These are phyloP conservation scores for Coniferiporia sulphurascens DNA, from an alignment of 1,284 basidiomycete genomes.

Conservation along the genomic window DNA sequence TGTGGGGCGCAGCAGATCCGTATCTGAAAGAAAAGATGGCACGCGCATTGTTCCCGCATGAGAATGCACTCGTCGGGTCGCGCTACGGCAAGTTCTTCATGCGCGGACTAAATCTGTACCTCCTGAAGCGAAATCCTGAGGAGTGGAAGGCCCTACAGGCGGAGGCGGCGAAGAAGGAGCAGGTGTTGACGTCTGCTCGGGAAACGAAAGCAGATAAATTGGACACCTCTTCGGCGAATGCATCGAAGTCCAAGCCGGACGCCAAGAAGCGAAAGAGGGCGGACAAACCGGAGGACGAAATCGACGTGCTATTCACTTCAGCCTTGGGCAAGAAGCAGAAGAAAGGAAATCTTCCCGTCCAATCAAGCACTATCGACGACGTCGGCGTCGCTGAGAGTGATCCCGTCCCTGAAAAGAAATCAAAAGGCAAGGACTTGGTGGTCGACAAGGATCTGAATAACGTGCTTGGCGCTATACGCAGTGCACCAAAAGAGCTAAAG, in stretches of 20 bases:
- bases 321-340: slow-evolving; percentile 22
- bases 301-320: slow-evolving; percentile 29
- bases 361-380: not conserved
- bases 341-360: not conserved
- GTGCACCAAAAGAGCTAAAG: slow-evolving; percentile 5
- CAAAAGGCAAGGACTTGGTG: not conserved
- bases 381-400: not conserved
- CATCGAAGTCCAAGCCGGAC: slow-evolving; percentile 17
- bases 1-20: slow-evolving; percentile 84
- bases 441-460: slow-evolving; percentile 11
- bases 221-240: too few relatives aligned
- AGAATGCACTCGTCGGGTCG: slow-evolving; percentile 66
- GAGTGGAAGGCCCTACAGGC: slow-evolving; percentile 73
- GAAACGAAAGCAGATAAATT: not conserved
- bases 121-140: slow-evolving; percentile 73
- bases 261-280: slow-evolving; percentile 23
- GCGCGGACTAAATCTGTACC: slow-evolving; percentile 71
- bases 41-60: slow-evolving; percentile 65
- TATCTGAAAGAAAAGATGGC: slow-evolving; percentile 93
- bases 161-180: slow-evolving; percentile 17
- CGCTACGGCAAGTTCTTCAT: slow-evolving; percentile 86
- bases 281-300: slow-evolving; percentile 23
- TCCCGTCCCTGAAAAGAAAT: not conserved
- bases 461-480: slow-evolving; percentile 12
- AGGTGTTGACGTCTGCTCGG: not conserved